A percentile compares a stretch with the other conserved stretches of the same genome.
Conservation (phyloP, 164 flowering plant genomes). For the Chimonanthus praecox region DNA sequence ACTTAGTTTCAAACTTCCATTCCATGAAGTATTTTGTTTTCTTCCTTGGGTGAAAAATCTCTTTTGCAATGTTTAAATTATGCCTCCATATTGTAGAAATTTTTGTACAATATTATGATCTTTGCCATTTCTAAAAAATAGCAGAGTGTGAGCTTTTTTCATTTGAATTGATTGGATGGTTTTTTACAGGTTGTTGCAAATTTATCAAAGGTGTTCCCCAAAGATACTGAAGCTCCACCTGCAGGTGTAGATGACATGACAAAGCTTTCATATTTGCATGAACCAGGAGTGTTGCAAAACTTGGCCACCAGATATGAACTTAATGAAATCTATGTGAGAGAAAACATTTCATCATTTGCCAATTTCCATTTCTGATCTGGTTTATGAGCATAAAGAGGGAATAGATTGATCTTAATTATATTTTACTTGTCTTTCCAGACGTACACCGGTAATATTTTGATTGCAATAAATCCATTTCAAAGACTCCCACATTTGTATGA, state of each 20-base stretch:
- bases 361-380: not conserved
- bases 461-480: slow-evolving; percentile 97
- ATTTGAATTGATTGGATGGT: slow-evolving; percentile 6
- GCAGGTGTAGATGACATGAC: slow-evolving; percentile 99
- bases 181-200: slow-evolving; percentile 63
- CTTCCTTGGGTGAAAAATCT: too few relatives aligned
- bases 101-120: not conserved
- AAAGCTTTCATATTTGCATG: slow-evolving; percentile 96
- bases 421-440: slow-evolving; percentile 43
- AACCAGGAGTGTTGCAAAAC: slow-evolving; percentile 94
- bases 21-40: too few relatives aligned
- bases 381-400: not conserved
- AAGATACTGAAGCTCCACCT: slow-evolving; percentile 95
- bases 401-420: not conserved
- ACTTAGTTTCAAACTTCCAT: too few relatives aligned
- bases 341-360: not conserved
- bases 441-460: slow-evolving; percentile 94
- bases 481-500: slow-evolving; percentile 96
- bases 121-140: not conserved
- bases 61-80: not conserved
- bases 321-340: slow-evolving; percentile 94
- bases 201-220: slow-evolving; percentile 74
- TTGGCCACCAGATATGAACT: slow-evolving; percentile 90
- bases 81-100: not conserved
- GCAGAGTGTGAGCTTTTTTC: not conserved